Base-by-base conservation (phyloP, 768 basidiomycete genomes). In the Termitomyces sp. region DNA sequence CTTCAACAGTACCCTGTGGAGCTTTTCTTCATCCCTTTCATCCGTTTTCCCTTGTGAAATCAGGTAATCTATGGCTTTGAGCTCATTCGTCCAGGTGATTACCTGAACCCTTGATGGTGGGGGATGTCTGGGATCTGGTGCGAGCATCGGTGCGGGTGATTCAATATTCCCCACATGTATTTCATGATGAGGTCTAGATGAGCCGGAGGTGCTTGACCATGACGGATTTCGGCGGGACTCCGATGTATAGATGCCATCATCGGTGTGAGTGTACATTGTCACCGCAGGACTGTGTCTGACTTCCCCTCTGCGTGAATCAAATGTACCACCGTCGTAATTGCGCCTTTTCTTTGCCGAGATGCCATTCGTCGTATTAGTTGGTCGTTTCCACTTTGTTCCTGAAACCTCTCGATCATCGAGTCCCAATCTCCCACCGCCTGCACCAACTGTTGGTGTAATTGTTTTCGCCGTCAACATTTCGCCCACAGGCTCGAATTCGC, bases 61-160 rank as follows among this genome's bases (percentile, higher is more conserved):
- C 41, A 72, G 64, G 46, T 60, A 64, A 1, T 49, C 36, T 8
- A 63, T 56, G 4, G 61, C 40, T 5, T 56, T 50, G 9, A 71
- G 61, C 18, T 57, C 41, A n/a, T 68, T 68, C 5, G 48, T 52
- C 70, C 69, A 71, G 12, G 38, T 36, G 28, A 60, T 58, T 30
- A 59, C 36, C 2, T 50, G 46, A 20, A 55, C 4, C 52, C 23
- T 57, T 36, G 50, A 33, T 35, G 20, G 35, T 20, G 33, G 28
- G 46, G 30, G 44, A 54, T 26, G 14, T 48, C 32, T 43, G 1
- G 36, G 28, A 57, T 36, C 23, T 23, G 41, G 47, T 5, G 23
- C 14, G 4, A 23, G 13, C 20, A 18, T 28, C 18, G 18, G 40
- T 13, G 14, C 1, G 7, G 38, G 38, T 1, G 16, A 12, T 2